phyloP scores from a whole-genome alignment of 116 monocot genomes.

The Trichopus zeylanicus region DNA sequence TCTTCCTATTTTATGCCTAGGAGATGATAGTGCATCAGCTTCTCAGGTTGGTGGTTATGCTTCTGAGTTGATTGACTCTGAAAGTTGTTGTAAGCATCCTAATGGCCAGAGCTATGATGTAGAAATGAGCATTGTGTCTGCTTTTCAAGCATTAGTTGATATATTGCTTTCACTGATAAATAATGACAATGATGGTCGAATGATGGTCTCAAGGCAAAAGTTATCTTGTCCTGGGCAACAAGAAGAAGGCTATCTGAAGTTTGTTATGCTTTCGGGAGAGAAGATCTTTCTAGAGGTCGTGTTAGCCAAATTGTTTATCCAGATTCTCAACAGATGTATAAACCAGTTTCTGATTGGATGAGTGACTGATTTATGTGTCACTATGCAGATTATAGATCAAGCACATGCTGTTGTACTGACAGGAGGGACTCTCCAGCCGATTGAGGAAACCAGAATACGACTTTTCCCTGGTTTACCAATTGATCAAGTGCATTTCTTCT shows the following conservation, averaged over 20 bases:
- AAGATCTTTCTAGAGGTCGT: conserved; percentile 83
- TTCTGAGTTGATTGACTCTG: conserved; percentile 19
- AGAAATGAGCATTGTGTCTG: conserved; percentile 58
- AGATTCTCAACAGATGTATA: not conserved
- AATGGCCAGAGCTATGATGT: conserved; percentile 13
- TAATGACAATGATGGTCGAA: conserved; percentile 76
- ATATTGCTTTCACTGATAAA: conserved; percentile 70
- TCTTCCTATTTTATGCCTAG: not conserved
- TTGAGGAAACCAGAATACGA: conserved; percentile 83
- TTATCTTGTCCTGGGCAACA: conserved; percentile 9
- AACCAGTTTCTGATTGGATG: not conserved
- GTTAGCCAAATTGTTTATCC: not conserved
- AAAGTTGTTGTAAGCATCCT: conserved; percentile 9
- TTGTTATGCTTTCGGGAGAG: conserved; percentile 93
- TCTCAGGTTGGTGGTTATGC: conserved; percentile 87
- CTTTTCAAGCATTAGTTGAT: conserved; percentile 73
- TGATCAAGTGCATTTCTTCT: conserved; percentile 65
- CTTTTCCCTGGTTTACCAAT: conserved; percentile 64
- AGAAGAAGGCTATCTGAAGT: conserved; percentile 70
- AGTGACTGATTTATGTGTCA: not conserved
- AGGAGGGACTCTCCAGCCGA: conserved; percentile 93
- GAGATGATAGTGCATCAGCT: not conserved
- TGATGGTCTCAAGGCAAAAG: conserved; percentile 59
- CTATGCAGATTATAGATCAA: conserved; percentile 56
- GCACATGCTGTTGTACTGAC: conserved; percentile 72